Percentiles rank a stretch among this genome's conserved stretches.
Conservation (phyloP, 2,329 filamentous ascomycete genomes). For the Scolecobasidium constrictum region DNA sequence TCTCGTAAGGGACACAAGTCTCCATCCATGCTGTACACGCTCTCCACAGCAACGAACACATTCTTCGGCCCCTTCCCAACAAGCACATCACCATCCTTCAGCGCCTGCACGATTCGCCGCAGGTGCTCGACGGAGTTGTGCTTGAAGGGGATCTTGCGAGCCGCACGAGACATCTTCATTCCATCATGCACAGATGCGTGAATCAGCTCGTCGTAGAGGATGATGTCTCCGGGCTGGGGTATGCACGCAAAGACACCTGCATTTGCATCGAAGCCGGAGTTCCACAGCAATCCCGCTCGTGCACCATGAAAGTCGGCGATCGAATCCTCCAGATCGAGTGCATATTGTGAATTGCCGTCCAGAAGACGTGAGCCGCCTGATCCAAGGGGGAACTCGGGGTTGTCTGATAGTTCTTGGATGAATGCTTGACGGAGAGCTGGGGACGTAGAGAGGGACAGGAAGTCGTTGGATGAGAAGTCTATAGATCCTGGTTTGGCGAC, state of each 20-base stretch:
- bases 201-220: slow-evolving; percentile 65
- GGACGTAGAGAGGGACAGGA: slow-evolving; percentile 46
- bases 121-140: slow-evolving; percentile 43
- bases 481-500: slow-evolving; percentile 25
- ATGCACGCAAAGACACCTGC: slow-evolving; percentile 35
- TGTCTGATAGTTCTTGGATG: slow-evolving; percentile 32
- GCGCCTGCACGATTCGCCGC: slow-evolving; percentile 18
- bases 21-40: slow-evolving; percentile 70
- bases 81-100: slow-evolving; percentile 18
- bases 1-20: slow-evolving; percentile 55
- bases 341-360: slow-evolving; percentile 53
- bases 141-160: slow-evolving; percentile 36
- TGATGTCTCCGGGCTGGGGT: slow-evolving; percentile 35
- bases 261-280: slow-evolving; percentile 43
- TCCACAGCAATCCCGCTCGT: slow-evolving; percentile 46
- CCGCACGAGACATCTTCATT: slow-evolving; percentile 54
- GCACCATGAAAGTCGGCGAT: slow-evolving; percentile 52
- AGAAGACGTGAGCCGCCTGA: slow-evolving; percentile 52
- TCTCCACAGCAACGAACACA: slow-evolving; percentile 24
- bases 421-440: slow-evolving; percentile 36
- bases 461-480: slow-evolving; percentile 59
- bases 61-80: slow-evolving; percentile 20
- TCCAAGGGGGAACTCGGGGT: slow-evolving; percentile 33
- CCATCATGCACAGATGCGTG: slow-evolving; percentile 74
- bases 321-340: slow-evolving; percentile 45